Evolutionary conservation across 2,329 filamentous ascomycete species (phyloP).

Genomic region (Diaporthe nobilis): DNA sequence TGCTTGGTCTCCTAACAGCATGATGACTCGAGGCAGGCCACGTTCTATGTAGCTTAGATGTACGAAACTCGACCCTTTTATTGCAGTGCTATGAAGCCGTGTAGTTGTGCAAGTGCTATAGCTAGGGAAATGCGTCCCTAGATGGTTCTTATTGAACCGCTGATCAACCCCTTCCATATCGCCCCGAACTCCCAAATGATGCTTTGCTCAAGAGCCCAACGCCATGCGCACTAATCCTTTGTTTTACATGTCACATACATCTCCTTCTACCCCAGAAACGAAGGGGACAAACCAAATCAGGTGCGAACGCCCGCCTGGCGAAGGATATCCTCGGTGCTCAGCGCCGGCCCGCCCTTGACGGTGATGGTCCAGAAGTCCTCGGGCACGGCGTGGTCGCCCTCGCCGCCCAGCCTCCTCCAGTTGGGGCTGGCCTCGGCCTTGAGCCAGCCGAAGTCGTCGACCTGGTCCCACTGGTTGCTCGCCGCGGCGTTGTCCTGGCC

Average conservation of each 20-base stretch:
- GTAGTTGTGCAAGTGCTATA: not conserved
- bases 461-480: constrained; percentile 86
- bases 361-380: constrained; percentile 78
- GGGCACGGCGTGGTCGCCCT: constrained; percentile 57
- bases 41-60: not conserved
- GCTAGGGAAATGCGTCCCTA: not conserved
- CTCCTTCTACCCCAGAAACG: not conserved
- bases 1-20: not conserved
- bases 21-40: not conserved
- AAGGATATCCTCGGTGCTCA: constrained; percentile 77
- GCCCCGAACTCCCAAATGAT: constrained; percentile 12
- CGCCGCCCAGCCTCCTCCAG: constrained; percentile 80
- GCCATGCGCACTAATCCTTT: constrained; percentile 12
- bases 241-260: not conserved
- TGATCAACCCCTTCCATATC: not conserved
- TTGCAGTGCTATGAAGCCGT: constrained; percentile 15
- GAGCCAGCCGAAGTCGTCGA: constrained; percentile 99
- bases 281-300: constrained; percentile 38
- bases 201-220: constrained; percentile 24
- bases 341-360: constrained; percentile 74
- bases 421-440: constrained; percentile 89
- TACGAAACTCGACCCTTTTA: not conserved
- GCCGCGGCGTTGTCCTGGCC: constrained; percentile 49
- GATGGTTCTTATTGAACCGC: not conserved
- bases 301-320: constrained; percentile 60